Percentiles rank a stretch among this genome's conserved stretches.
These are phyloP conservation scores for Fraxinus baroniana DNA, from an alignment of 305 asterid genomes.

Conservation along the genomic window DNA sequence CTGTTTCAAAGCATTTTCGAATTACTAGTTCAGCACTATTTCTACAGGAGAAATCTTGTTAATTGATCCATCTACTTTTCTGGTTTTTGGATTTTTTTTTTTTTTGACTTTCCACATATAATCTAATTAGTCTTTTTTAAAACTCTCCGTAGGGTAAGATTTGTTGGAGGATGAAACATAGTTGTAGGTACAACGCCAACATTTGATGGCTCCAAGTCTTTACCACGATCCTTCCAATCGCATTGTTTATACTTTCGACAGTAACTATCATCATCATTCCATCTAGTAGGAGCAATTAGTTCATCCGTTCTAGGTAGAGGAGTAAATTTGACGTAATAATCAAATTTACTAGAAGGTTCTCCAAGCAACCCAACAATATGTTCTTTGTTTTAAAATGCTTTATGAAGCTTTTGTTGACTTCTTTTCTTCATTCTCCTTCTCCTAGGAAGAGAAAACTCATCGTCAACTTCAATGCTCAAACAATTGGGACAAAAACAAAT, in stretches of 20 bases:
- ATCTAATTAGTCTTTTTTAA: too few relatives aligned
- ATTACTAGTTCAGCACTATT: too few relatives aligned
- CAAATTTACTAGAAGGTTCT: neutral
- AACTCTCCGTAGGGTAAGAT: too few relatives aligned
- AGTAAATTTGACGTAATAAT: neutral
- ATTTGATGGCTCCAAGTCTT: neutral
- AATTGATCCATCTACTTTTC: too few relatives aligned
- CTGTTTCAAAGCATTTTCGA: too few relatives aligned
- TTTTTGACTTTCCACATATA: too few relatives aligned
- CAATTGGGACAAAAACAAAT: neutral
- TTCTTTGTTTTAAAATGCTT: neutral
- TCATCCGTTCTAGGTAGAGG: neutral
- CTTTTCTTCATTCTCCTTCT: neutral
- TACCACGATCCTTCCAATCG: neutral
- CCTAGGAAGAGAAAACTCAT: neutral
- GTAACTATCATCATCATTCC: neutral
- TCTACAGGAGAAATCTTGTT: too few relatives aligned
- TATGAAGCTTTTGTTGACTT: neutral
- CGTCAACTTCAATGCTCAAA: neutral
- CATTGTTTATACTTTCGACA: neutral
- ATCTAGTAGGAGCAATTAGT: neutral
- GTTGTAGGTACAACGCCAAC: neutral
- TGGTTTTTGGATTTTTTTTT: too few relatives aligned
- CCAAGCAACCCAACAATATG: neutral
- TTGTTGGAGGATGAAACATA: too few relatives aligned